These are phyloP conservation scores for Sporothrix mexicana DNA, from an alignment of 2,329 filamentous ascomycete species.

Conservation along the genomic window DNA sequence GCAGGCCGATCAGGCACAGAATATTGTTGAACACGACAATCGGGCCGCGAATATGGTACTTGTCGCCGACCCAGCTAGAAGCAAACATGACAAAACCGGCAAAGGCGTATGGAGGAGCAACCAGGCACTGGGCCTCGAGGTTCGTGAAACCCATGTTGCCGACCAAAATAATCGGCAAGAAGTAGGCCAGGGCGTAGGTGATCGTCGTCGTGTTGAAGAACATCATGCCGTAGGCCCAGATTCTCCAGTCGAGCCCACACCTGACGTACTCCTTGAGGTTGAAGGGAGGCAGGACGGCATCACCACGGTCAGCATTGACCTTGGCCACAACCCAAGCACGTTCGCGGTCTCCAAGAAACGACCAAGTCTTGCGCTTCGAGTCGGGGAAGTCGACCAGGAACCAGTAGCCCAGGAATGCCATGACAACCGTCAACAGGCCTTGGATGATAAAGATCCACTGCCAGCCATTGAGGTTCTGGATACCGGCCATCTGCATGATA, in stretches of 20 bases:
- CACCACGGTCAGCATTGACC: constrained; percentile 64
- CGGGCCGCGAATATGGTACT: constrained; percentile 68
- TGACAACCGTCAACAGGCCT: constrained; percentile 59
- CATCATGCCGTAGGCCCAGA: constrained; percentile 67
- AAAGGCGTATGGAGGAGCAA: constrained; percentile 71
- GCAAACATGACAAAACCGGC: constrained; percentile 67
- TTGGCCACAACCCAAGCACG: constrained; percentile 58
- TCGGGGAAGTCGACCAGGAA: constrained; percentile 70
- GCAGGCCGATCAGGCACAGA: constrained; percentile 67
- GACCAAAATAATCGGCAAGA: constrained; percentile 75
- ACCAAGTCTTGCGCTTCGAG: constrained; percentile 56
- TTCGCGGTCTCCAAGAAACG: constrained; percentile 60
- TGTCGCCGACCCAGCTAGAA: constrained; percentile 69
- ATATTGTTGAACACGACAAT: constrained; percentile 65
- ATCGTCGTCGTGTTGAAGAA: constrained; percentile 73
- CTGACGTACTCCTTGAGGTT: constrained; percentile 54
- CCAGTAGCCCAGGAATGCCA: constrained; percentile 60
- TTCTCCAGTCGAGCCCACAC: constrained; percentile 58
- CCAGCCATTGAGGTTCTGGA: constrained; percentile 58
- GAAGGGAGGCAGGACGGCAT: constrained; percentile 61
- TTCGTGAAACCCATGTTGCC: constrained; percentile 67
- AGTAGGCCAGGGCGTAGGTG: constrained; percentile 78
- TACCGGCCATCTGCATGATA: constrained; percentile 67
- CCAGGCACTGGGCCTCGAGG: constrained; percentile 70
- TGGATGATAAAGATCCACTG: constrained; percentile 69